phyloP scores from a whole-genome alignment of 306 rosid genomes.

The Phaseolus lunatus region DNA sequence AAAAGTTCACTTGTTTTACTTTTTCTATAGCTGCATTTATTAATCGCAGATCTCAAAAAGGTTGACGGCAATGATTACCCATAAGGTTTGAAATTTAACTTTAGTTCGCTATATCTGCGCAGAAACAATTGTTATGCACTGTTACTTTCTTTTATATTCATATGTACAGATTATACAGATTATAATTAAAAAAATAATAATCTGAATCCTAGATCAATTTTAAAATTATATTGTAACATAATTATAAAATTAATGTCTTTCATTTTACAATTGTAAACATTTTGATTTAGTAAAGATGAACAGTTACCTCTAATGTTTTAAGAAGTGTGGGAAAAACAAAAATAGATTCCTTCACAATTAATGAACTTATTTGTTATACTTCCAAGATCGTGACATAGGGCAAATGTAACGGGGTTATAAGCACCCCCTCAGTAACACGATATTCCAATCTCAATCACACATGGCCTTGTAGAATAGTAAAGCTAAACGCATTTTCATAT shows the following conservation, averaged over 20 bases:
- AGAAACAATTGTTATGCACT: neutral
- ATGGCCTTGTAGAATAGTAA: too few relatives aligned
- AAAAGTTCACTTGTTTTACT: slow-evolving; percentile 1
- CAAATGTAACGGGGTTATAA: neutral
- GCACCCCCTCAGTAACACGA: neutral
- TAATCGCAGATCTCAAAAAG: slow-evolving; percentile 35
- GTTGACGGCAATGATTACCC: neutral
- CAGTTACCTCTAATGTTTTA: neutral
- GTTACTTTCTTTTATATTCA: neutral
- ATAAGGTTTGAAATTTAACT: neutral
- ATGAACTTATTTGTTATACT: too few relatives aligned
- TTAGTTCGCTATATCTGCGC: neutral
- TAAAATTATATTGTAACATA: too few relatives aligned
- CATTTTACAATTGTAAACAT: too few relatives aligned
- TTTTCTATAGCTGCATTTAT: slow-evolving; percentile 14
- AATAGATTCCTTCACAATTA: too few relatives aligned
- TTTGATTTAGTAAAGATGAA: neutral
- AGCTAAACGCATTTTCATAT: too few relatives aligned
- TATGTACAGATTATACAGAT: too few relatives aligned
- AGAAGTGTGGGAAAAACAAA: neutral
- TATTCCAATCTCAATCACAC: too few relatives aligned
- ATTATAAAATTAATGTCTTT: too few relatives aligned
- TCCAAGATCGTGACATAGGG: slow-evolving; percentile 1
- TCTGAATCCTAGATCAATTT: too few relatives aligned
- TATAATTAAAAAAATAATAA: too few relatives aligned